These are phyloP conservation scores for Hypoxylon sp. DNA, from an alignment of 2,329 filamentous ascomycete genomes.

Conservation along the genomic window DNA sequence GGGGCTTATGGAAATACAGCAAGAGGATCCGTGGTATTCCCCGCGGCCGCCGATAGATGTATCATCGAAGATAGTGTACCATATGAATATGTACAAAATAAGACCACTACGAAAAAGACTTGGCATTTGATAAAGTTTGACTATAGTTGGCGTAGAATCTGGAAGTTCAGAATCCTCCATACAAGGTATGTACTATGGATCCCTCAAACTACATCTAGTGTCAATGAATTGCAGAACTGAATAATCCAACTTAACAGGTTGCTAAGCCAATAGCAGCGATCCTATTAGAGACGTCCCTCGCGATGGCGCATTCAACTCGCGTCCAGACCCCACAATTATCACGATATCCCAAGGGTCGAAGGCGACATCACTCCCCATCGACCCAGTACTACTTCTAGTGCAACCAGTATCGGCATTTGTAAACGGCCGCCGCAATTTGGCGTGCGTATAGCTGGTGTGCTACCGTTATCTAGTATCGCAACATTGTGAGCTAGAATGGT, in stretches of 20 bases:
- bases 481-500: conserved; percentile 31
- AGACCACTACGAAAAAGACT: conserved; percentile 30
- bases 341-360: conserved; percentile 36
- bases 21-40: conserved; percentile 62
- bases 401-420: conserved; percentile 21
- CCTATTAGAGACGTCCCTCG: conserved; percentile 15
- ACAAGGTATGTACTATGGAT: no score
- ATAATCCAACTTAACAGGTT: no score
- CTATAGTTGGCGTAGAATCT: not conserved
- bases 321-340: conserved; percentile 33
- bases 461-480: conserved; percentile 30
- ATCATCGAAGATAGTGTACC: conserved; percentile 36
- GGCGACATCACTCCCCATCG: conserved; percentile 33
- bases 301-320: conserved; percentile 8
- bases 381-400: conserved; percentile 12
- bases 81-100: conserved; percentile 42
- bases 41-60: conserved; percentile 35
- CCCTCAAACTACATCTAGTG: no score
- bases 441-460: not conserved
- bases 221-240: no score
- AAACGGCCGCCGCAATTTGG: conserved; percentile 9
- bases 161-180: not conserved
- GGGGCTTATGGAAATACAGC: conserved; percentile 73
- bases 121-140: not conserved
- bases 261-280: conserved; percentile 8